phyloP scores from a whole-genome alignment of 371 early-diverging fungal species.

The Entomophthora muscae region DNA sequence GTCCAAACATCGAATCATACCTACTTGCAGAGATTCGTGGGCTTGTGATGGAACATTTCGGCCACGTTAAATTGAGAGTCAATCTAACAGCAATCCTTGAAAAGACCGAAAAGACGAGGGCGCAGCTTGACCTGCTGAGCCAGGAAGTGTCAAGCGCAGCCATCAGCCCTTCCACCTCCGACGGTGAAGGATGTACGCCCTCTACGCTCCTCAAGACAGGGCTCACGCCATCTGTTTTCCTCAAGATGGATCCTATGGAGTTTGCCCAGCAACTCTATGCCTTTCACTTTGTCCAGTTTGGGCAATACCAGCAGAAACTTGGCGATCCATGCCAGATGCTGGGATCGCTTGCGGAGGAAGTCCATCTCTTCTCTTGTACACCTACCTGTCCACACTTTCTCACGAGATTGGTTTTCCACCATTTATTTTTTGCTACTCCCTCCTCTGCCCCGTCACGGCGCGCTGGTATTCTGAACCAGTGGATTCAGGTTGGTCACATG shows the following conservation, averaged over 20 bases:
- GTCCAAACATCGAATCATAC: constrained; percentile 11
- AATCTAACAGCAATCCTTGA: constrained; percentile 6
- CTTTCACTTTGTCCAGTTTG: constrained; percentile 30
- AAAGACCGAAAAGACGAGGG: neutral
- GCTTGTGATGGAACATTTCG: neutral
- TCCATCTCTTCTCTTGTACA: constrained; percentile 27
- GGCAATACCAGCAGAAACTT: constrained; percentile 15
- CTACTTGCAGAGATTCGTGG: constrained; percentile 8
- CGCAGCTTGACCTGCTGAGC: constrained; percentile 9
- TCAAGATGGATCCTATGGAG: constrained; percentile 32
- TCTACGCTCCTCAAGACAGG: constrained; percentile 25
- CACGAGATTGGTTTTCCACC: constrained; percentile 45
- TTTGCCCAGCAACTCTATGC: constrained; percentile 55
- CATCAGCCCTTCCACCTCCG: neutral
- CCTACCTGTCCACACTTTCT: constrained; percentile 45
- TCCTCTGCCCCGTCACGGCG: constrained; percentile 25
- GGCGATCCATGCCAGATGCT: constrained; percentile 18
- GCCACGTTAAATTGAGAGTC: neutral
- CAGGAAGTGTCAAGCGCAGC: constrained; percentile 7
- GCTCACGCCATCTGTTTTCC: constrained; percentile 37
- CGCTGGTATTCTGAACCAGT: constrained; percentile 43
- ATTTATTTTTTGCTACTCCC: constrained; percentile 44
- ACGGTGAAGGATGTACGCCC: neutral
- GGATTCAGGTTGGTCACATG: constrained; percentile 45
- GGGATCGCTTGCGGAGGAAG: constrained; percentile 12